A percentile compares a stretch with the other conserved stretches of the same genome.
phyloP scores from a whole-genome alignment of 306 rosid genomes.

The Cicer pinnatifidum region DNA sequence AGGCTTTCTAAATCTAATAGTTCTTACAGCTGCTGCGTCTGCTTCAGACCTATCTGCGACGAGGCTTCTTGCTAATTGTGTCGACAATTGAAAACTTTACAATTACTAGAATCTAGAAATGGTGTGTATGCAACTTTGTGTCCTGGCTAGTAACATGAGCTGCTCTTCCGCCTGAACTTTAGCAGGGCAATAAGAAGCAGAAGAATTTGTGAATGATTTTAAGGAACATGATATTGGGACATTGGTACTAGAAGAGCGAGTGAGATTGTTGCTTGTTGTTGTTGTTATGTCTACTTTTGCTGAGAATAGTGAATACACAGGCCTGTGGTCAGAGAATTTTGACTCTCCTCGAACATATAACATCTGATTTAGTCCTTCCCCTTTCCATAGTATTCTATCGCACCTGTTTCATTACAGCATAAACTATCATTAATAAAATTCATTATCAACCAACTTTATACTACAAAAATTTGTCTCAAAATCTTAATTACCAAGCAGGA shows the following conservation, averaged over 20 bases:
- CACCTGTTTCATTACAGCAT: slow-evolving; percentile 57
- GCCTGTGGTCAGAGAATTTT: slow-evolving; percentile 94
- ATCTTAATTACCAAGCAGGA: slow-evolving; percentile 83
- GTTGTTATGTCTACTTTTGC: slow-evolving; percentile 51
- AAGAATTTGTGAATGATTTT: slow-evolving; percentile 44
- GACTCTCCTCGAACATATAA: slow-evolving; percentile 86
- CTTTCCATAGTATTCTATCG: slow-evolving; percentile 93
- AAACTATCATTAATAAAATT: too few relatives aligned
- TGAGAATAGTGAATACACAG: slow-evolving; percentile 72
- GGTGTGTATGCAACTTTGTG: slow-evolving; percentile 47
- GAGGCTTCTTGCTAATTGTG: too few relatives aligned
- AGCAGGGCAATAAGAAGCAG: slow-evolving; percentile 53
- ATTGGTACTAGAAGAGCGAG: slow-evolving; percentile 1
- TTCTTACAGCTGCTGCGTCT: too few relatives aligned
- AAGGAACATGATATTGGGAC: slow-evolving; percentile 35
- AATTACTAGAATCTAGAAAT: slow-evolving; percentile 6
- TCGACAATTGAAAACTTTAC: not conserved
- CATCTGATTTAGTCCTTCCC: slow-evolving; percentile 73
- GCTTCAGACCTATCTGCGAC: too few relatives aligned
- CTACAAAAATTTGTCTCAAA: not conserved
- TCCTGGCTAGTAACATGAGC: slow-evolving; percentile 57
- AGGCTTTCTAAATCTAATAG: too few relatives aligned
- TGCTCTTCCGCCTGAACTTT: slow-evolving; percentile 86
- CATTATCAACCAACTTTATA: too few relatives aligned
- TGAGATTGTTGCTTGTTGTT: slow-evolving; percentile 50